Evolutionary conservation across 257 asterid species (phyloP).

Genomic region (Vinca minor): DNA sequence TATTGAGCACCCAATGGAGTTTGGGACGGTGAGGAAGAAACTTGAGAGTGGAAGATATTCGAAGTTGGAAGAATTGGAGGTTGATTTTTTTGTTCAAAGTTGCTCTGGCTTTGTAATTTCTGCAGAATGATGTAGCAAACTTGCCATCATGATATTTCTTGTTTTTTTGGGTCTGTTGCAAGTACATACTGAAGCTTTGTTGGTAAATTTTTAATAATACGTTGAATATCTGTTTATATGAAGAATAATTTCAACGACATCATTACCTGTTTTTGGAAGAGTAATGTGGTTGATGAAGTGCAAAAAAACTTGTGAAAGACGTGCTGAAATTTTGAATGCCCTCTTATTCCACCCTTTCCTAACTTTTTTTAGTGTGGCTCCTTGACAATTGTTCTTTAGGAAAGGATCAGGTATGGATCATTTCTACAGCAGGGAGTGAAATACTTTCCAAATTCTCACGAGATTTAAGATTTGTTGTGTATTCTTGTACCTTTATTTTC

Average conservation of each 20-base stretch:
- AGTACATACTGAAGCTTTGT: background rate
- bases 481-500: background rate
- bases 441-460: too few species aligned
- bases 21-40: conserved; percentile 82
- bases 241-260: too few species aligned
- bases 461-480: too few species aligned
- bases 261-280: background rate
- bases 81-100: conserved; percentile 31
- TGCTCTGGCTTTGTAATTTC: background rate
- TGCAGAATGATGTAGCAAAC: background rate
- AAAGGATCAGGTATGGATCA: too few species aligned
- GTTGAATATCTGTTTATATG: too few species aligned
- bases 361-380: too few species aligned
- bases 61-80: conserved; percentile 80
- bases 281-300: background rate
- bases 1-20: conserved; percentile 86
- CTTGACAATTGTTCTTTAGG: too few species aligned
- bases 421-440: too few species aligned
- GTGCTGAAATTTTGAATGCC: background rate
- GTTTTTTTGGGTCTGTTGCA: background rate
- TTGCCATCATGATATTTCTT: background rate
- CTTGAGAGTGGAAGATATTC: conserved; percentile 49
- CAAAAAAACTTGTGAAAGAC: background rate
- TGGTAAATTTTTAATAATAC: background rate
- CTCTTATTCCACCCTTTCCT: background rate